Conservation (phyloP, 2,329 filamentous ascomycete species). For the Arthroderma uncinatum region DNA sequence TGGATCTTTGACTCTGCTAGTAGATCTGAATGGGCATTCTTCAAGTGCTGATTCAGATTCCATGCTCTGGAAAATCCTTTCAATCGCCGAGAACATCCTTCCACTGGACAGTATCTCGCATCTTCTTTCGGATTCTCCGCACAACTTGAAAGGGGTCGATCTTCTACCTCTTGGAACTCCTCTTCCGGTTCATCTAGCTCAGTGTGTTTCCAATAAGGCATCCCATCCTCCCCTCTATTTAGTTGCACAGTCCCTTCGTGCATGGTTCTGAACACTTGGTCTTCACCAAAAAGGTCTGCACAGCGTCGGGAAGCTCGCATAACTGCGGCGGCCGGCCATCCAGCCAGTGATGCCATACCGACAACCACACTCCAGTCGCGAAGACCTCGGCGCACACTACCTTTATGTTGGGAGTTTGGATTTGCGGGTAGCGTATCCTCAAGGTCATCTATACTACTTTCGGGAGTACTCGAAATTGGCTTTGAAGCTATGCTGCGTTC, state of each 20-base stretch:
- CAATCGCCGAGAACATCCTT: slow-evolving; percentile 20
- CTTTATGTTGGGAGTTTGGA: neutral
- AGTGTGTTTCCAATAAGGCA: slow-evolving; percentile 21
- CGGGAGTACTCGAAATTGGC: neutral
- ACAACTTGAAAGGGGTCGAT: neutral
- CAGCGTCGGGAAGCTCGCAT: slow-evolving; percentile 63
- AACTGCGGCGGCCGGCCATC: slow-evolving; percentile 55
- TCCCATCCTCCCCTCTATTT: slow-evolving; percentile 15
- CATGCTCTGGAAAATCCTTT: slow-evolving; percentile 27
- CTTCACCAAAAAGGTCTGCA: slow-evolving; percentile 60
- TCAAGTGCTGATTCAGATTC: slow-evolving; percentile 30
- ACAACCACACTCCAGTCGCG: slow-evolving; percentile 81
- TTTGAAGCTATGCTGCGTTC: neutral
- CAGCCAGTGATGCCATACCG: slow-evolving; percentile 62
- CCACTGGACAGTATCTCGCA: slow-evolving; percentile 25
- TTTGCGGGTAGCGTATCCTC: neutral
- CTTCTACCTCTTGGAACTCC: slow-evolving; percentile 2
- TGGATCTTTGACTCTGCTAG: neutral
- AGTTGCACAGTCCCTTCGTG: slow-evolving; percentile 27
- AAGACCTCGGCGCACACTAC: slow-evolving; percentile 25
- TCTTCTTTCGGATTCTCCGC: slow-evolving; percentile 9
- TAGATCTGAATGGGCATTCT: slow-evolving; percentile 22
- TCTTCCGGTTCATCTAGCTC: slow-evolving; percentile 17
- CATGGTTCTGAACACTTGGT: slow-evolving; percentile 54
- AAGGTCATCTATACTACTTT: neutral